Evolutionary conservation across 1,284 basidiomycete species (phyloP).

Genomic region (Boletus sp.): DNA sequence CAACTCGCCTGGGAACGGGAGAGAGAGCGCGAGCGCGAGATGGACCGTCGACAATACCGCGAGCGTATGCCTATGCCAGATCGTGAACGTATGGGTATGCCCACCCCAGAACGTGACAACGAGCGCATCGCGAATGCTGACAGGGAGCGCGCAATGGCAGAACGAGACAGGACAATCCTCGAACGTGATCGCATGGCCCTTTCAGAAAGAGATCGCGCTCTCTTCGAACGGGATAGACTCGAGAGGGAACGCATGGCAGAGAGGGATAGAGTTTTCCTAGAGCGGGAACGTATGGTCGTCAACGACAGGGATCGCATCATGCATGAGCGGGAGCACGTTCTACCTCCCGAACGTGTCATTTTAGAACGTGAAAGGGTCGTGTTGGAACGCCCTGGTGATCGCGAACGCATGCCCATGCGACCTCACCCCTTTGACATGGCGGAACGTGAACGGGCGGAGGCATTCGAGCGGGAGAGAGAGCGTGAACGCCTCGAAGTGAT

Average conservation of each 20-base stretch:
- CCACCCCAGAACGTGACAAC: constrained; percentile 22
- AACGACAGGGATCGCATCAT: constrained; percentile 24
- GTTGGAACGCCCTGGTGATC: constrained; percentile 22
- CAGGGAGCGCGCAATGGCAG: constrained; percentile 24
- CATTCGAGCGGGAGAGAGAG: constrained; percentile 27
- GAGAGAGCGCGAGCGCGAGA: constrained; percentile 28
- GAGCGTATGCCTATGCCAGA: constrained; percentile 26
- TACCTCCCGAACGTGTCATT: constrained; percentile 19
- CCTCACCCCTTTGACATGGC: constrained; percentile 22
- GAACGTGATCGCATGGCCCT: constrained; percentile 27
- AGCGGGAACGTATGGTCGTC: constrained; percentile 23
- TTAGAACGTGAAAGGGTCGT: constrained; percentile 23
- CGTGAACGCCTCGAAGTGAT: constrained; percentile 24
- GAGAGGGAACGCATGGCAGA: constrained; percentile 25
- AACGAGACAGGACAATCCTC: constrained; percentile 24
- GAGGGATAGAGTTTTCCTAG: constrained; percentile 19
- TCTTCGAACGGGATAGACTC: constrained; percentile 23
- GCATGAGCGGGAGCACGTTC: constrained; percentile 26
- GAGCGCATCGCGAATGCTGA: constrained; percentile 18
- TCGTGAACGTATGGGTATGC: constrained; percentile 26
- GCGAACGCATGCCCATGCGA: constrained; percentile 24
- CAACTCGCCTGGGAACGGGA: constrained; percentile 31
- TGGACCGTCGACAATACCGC: constrained; percentile 27
- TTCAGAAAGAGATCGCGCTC: constrained; percentile 20
- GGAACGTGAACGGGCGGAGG: constrained; percentile 28